Base-by-base conservation (phyloP, 306 rosid species). In the Rosa multiflora region DNA sequence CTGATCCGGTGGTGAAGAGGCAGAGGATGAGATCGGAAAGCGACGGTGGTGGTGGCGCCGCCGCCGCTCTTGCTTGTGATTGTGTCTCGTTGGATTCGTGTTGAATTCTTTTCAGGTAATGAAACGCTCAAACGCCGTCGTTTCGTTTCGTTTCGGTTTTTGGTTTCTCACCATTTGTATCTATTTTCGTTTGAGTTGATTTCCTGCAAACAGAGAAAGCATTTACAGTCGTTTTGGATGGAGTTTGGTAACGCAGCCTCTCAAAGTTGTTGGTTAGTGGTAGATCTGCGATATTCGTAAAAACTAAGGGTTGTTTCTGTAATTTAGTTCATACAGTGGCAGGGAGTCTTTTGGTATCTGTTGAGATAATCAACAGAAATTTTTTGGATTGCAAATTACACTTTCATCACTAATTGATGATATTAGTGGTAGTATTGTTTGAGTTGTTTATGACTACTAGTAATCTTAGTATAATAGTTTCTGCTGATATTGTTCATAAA, bases 11-110 rank as follows among this genome's bases (percentile, higher is more conserved):
- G 64, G 88, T 79, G 78, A 10, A 76, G 71, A 29, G 58, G 79
- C 37, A 44, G 71, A 44, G 67, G 17, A 80, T 73, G 88, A 85
- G 79, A 66, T 48, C 75, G 20, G 43, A 20, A 7, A 12, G 10
- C 73, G 39, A 32, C 18, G 39, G 21, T 5, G 67, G 21, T 5
- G 67, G 61, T 23, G 61, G 26, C 35, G 66, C 1, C 13, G 66
- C 1, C 13, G 66, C 1, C 10, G 29, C 15, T 43, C 71, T 32
- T 2, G 83, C 81, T 68, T 67, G 10, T 56, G 82, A 55, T 8
- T 39, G 72, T 62, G 76, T 69, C 20, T 81, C 88, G 0, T 47
- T 80, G 8, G 82, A 82, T 40, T 18, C 18, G 26, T 23, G 26
- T 23, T 23, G 26, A 23, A 23, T 23, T 23, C 26, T 23, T 37